These are phyloP conservation scores for Sclerotinia spermophila DNA, from an alignment of 2,329 filamentous ascomycete species.

Conservation along the genomic window DNA sequence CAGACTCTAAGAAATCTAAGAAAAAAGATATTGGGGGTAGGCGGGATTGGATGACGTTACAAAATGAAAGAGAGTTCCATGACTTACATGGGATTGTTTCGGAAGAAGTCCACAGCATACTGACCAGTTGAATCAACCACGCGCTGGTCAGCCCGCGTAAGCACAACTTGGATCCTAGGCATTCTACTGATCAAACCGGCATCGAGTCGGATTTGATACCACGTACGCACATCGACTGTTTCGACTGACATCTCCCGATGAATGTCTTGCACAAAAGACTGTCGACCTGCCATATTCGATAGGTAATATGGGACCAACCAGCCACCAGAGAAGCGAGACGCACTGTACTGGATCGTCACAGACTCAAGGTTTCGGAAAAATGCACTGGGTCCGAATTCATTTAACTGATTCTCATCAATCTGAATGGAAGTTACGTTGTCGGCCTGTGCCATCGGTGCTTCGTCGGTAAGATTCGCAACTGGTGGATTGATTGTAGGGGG, in stretches of 20 bases:
- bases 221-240: rapidly evolving
- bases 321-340: rapidly evolving
- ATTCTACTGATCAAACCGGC: background rate
- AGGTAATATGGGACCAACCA: rapidly evolving
- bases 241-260: rapidly evolving
- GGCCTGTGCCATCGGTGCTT: background rate
- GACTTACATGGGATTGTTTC: background rate
- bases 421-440: background rate
- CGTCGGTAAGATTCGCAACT: background rate
- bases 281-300: background rate
- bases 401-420: background rate
- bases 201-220: background rate
- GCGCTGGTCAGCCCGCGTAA: background rate
- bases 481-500: background rate
- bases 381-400: background rate
- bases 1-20: no score
- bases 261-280: background rate
- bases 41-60: background rate
- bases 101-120: background rate
- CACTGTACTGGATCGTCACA: rapidly evolving
- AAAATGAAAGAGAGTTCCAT: background rate
- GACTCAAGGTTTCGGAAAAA: background rate
- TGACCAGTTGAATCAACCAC: background rate
- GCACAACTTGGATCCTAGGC: background rate
- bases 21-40: rapidly evolving